Base-by-base conservation (phyloP, 345 rosid species). In the Euphorbia tirucalli region DNA sequence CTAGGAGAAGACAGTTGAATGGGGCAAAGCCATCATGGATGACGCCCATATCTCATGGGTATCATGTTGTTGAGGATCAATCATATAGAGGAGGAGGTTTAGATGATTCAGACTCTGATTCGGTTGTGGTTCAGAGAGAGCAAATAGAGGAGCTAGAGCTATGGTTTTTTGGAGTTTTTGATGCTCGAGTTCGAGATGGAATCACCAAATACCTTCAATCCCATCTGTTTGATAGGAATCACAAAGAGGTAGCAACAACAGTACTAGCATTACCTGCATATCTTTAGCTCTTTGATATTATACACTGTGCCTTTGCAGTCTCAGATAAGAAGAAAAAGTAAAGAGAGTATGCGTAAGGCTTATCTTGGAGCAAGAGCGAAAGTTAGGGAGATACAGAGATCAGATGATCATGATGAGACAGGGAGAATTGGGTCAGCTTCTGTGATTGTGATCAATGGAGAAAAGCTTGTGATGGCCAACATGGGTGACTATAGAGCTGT, bases 91-190 rank as follows among this genome's bases (percentile, higher is more conserved):
- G 67, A 31, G 69, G 70, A 31, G 66, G 24, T 49, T 69, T 32
- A 2, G 66, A 46, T 54, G 81, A 64, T 18, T 58, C 78, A 0
- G 84, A 77, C 30, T 49, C 32, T 1, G 92, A 81, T 70, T 77
- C 82, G 0, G 82, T 87, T 49, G 78, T 87, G 52, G 80, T 90
- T 10, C 92, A 90, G 43, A 86, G 90, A 74, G 90, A 90, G 79
- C 87, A 84, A 65, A 73, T 83, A 46, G 82, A 84, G 64, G 87
- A 85, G 76, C 70, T 81, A 15, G 95, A 88, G 79, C 10, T 89
- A 62, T 88, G 97, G 92, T 72, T 85, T 10, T 92, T 90, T n/a
- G 93, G 89, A 56, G 81, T 87, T 19, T 88, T 79, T 0, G 86
- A 87, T 75, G 69, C 75, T 39, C 77, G 59, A 50, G 75, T 79